Percentiles rank a stretch among this genome's conserved stretches.
Evolutionary conservation across 129 eudicot species (phyloP).

Genomic region (carrot (Daucus carota)): DNA sequence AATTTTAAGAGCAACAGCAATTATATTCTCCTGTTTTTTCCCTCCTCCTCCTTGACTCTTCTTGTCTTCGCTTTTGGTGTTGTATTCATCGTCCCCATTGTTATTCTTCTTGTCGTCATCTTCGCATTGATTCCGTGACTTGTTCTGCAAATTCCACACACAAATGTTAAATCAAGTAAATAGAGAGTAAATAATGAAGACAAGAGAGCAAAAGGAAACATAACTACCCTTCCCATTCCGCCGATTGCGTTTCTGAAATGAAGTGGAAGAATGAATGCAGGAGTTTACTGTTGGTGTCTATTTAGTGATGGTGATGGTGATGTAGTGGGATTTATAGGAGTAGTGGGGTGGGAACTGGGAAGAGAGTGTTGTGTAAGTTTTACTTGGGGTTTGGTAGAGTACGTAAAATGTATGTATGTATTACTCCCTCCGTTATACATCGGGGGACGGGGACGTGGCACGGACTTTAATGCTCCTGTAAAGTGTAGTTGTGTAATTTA

Average conservation of each 20-base stretch:
- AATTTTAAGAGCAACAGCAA: neutral
- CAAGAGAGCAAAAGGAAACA: neutral
- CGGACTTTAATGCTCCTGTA: too few species aligned
- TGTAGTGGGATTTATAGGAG: neutral
- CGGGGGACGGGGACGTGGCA: too few species aligned
- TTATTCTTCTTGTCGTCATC: neutral
- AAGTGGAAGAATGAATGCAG: neutral
- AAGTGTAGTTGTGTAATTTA: too few species aligned
- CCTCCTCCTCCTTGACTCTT: conserved; percentile 1
- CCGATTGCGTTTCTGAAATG: neutral
- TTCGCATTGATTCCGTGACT: neutral
- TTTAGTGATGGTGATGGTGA: neutral
- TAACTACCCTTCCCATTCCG: neutral
- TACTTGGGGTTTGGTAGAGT: neutral
- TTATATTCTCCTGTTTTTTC: neutral
- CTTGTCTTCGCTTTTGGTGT: neutral
- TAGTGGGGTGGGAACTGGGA: neutral
- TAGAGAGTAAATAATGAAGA: neutral
- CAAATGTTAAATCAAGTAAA: too few species aligned
- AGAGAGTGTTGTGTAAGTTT: neutral
- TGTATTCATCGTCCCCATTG: neutral
- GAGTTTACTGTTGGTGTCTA: neutral
- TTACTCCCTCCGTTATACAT: too few species aligned
- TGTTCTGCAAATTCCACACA: neutral
- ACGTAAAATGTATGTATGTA: neutral